These are phyloP conservation scores for Przewalskia tangutica DNA, from an alignment of 257 asterid species.

Conservation along the genomic window DNA sequence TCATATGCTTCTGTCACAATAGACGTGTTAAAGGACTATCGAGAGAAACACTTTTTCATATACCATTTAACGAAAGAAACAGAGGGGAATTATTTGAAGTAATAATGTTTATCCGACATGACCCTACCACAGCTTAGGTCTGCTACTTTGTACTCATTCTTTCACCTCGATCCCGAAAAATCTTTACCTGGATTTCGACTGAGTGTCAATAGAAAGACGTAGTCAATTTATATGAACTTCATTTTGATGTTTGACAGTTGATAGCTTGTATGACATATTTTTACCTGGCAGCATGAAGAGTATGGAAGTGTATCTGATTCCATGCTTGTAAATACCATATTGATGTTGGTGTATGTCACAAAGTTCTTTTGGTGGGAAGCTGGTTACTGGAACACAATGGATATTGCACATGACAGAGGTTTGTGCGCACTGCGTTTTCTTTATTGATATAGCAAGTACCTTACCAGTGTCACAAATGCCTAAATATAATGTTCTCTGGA, in stretches of 20 bases:
- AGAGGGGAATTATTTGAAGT: neutral
- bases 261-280: constrained; percentile 2
- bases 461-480: neutral
- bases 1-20: neutral
- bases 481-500: constrained; percentile 2
- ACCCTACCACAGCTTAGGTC: neutral
- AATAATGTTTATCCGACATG: neutral
- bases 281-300: constrained; percentile 56
- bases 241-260: neutral
- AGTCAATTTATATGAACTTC: neutral
- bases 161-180: neutral
- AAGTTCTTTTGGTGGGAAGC: constrained; percentile 99
- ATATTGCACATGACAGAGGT: constrained; percentile 99
- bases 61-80: neutral
- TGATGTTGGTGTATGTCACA: constrained; percentile 83
- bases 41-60: neutral
- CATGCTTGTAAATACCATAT: constrained; percentile 75
- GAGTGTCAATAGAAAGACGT: neutral
- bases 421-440: neutral
- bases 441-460: neutral
- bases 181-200: neutral
- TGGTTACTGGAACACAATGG: constrained; percentile 99
- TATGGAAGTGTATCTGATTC: constrained; percentile 73
- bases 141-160: neutral
- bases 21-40: neutral